Evolutionary conservation across 805 yeast genomes (phyloP), one percentile per base, ranked within the genome.

Genomic region (Isabelozyma gotoi): DNA sequence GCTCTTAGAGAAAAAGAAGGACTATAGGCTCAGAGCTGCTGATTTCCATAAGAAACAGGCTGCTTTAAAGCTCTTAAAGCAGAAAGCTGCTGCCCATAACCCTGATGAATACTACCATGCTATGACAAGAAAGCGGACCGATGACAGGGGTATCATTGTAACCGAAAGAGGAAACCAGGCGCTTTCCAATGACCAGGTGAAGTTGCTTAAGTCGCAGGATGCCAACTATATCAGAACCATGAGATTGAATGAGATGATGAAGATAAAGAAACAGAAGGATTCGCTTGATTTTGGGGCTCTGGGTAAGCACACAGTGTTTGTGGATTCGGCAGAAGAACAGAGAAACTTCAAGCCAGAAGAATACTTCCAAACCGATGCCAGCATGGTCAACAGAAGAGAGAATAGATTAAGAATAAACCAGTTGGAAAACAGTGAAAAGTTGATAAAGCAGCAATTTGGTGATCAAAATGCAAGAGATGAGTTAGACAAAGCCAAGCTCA

Each of bases 51-150:
- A 76, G 63, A 80, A 80, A 52, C 78, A 80, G 57, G 80, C 80
- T 12, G 82, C 80, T 31, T 55, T 94, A 41, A 87, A 86, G 66
- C 74, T 84, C 1, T 75, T 94, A 45, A 81, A 86, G 51, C 73
- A 74, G 34, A 92, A 89, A 60, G 95, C 87, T 2, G 69, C 75
- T 31, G 74, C 76, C 36, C 77, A 89, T 53, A 94, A 94, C 61
- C 96, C 95, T 12, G 99, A 94, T 75, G 99, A 94, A 65, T 94
- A 86, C 69, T 90, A 92, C 65, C 96, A 89, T 78, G 94, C 89
- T 16, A 94, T 94, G 99, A 79, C 84, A 24, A 73, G 76, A 11
- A 72, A 74, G 47, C 76, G 74, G 55, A 81, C 94, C 4, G 96
- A 89, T 50, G 67, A 73, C 2, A 70, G 76, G 8, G 97, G 97